These are phyloP conservation scores for Backusella macrospora DNA, from an alignment of 192 early-diverging fungal species.

Conservation along the genomic window DNA sequence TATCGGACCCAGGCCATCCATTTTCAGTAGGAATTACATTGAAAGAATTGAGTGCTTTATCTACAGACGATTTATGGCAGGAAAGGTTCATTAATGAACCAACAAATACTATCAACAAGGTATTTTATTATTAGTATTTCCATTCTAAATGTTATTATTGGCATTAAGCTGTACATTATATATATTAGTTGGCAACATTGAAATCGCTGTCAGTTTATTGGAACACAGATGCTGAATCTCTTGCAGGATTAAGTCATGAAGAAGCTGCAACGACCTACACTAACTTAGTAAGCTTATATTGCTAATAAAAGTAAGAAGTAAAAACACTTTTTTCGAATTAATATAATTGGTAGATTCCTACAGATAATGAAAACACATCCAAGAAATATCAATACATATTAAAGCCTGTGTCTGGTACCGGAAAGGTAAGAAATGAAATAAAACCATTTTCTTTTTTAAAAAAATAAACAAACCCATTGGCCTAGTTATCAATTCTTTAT, in stretches of 20 bases:
- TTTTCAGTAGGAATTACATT: constrained; percentile 82
- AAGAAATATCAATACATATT: constrained; percentile 68
- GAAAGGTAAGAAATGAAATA: constrained; percentile 47
- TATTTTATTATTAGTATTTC: not conserved
- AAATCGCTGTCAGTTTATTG: constrained; percentile 73
- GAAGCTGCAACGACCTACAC: constrained; percentile 23
- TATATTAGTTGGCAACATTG: constrained; percentile 54
- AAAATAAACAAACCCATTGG: not conserved
- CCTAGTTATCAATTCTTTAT: constrained; percentile 39
- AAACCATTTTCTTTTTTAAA: constrained; percentile 21
- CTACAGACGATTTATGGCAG: constrained; percentile 75
- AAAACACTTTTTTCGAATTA: constrained; percentile 19
- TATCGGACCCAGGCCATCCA: constrained; percentile 65
- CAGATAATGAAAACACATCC: constrained; percentile 39
- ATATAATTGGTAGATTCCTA: constrained; percentile 46
- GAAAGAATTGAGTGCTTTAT: constrained; percentile 77
- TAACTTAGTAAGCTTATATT: constrained; percentile 25
- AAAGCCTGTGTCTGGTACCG: constrained; percentile 79
- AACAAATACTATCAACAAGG: constrained; percentile 71
- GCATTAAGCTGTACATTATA: not conserved
- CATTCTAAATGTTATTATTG: not conserved
- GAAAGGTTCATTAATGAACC: constrained; percentile 70
- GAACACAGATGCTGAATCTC: constrained; percentile 60
- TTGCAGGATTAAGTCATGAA: constrained; percentile 18
- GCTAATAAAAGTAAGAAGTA: too few relatives aligned